These are phyloP conservation scores for Ceratobasidium theobromae DNA, from an alignment of 1,284 basidiomycete species.

Conservation along the genomic window DNA sequence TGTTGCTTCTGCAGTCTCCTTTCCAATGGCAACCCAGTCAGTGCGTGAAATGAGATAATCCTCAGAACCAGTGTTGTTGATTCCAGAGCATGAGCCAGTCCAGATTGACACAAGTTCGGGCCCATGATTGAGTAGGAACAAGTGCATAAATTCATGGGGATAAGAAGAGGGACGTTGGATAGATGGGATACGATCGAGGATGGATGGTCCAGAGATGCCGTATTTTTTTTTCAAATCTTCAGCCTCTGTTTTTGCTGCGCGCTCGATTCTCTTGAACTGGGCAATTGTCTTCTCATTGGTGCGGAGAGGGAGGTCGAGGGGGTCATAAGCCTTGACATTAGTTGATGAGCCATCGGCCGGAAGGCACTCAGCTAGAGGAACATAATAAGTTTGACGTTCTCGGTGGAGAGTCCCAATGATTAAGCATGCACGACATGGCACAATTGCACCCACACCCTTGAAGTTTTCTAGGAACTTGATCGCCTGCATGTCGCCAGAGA, in stretches of 20 bases:
- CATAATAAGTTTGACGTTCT: conserved; percentile 43
- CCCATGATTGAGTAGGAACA: conserved; percentile 28
- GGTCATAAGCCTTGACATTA: conserved; percentile 36
- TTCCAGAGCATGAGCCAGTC: conserved; percentile 2
- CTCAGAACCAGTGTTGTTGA: background rate
- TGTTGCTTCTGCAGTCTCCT: conserved; percentile 41
- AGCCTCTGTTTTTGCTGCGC: conserved; percentile 30
- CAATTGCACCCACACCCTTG: conserved; percentile 42
- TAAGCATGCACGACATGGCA: conserved; percentile 43
- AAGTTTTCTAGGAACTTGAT: conserved; percentile 41
- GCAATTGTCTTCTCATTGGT: conserved; percentile 45
- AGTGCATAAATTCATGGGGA: conserved; percentile 16
- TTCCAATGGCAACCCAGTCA: conserved; percentile 49
- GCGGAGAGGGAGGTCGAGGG: conserved; percentile 46
- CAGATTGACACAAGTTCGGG: background rate
- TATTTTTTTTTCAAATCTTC: conserved; percentile 42
- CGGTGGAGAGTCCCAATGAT: conserved; percentile 40
- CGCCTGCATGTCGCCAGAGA: conserved; percentile 53
- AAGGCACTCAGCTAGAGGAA: conserved; percentile 36
- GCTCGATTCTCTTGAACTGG: conserved; percentile 38
- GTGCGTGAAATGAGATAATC: conserved; percentile 19
- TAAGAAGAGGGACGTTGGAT: conserved; percentile 7
- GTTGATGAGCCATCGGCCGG: background rate
- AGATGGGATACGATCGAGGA: conserved; percentile 39
- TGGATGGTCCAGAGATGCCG: conserved; percentile 49